Evolutionary conservation across 768 basidiomycete species (phyloP).

Genomic region (Sarcomyxa edulis): DNA sequence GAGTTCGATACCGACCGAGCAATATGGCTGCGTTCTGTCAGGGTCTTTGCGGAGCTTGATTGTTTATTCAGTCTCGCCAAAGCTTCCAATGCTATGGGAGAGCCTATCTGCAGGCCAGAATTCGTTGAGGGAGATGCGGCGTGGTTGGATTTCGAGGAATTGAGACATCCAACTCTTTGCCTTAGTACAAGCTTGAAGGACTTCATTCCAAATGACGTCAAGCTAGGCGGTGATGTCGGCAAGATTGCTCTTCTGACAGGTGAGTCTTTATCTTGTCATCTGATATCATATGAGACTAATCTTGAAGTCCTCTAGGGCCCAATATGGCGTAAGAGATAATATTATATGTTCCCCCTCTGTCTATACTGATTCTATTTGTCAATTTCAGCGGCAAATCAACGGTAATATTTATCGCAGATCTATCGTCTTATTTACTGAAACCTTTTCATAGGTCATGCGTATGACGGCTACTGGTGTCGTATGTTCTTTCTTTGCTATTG

Average conservation of each 20-base stretch:
- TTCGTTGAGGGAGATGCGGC: conserved; percentile 79
- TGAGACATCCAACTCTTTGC: conserved; percentile 86
- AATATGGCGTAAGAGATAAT: conserved; percentile 72
- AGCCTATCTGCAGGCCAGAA: conserved; percentile 89
- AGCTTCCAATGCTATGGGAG: conserved; percentile 82
- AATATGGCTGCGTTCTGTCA: conserved; percentile 78
- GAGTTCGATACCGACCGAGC: conserved; percentile 82
- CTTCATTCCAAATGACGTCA: conserved; percentile 94
- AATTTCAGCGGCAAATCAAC: conserved; percentile 69
- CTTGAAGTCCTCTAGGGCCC: conserved; percentile 44
- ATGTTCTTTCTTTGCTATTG: conserved; percentile 21
- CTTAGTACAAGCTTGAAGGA: conserved; percentile 48
- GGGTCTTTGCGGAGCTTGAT: conserved; percentile 92
- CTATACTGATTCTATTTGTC: conserved; percentile 5
- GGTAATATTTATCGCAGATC: conserved; percentile 24
- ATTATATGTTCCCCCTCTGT: conserved; percentile 3
- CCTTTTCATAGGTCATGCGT: conserved; percentile 62
- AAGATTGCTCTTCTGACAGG: conserved; percentile 87
- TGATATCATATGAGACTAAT: conserved; percentile 5
- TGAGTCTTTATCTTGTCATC: conserved; percentile 19
- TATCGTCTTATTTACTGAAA: conserved; percentile 2
- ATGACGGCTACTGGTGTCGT: conserved; percentile 95
- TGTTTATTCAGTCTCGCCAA: conserved; percentile 91
- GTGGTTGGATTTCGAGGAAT: conserved; percentile 80
- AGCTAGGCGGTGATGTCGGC: conserved; percentile 70